Conservation (phyloP, 768 basidiomycete species). For the Rhodotorula kratochvilovae region DNA sequence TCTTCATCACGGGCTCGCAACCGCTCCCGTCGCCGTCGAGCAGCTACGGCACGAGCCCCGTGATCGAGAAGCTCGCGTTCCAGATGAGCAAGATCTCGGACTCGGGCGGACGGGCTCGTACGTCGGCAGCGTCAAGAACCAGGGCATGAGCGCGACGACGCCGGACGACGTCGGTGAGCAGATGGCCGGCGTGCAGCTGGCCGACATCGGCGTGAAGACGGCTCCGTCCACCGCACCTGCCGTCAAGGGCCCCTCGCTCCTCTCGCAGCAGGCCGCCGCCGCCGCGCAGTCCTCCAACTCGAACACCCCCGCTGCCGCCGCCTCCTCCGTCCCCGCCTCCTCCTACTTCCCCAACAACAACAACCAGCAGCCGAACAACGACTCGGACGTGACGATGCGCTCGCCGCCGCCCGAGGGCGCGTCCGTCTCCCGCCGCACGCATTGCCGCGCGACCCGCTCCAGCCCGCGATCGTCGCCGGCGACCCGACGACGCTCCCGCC, state of each 20-base stretch:
- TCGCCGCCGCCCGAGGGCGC: constrained; percentile 1
- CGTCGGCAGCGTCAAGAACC: constrained; percentile 46
- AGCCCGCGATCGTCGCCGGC: constrained; percentile 48
- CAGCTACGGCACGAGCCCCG: constrained; percentile 66
- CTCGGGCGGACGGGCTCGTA: constrained; percentile 42
- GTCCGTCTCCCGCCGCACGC: constrained; percentile 42
- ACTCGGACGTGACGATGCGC: constrained; percentile 38
- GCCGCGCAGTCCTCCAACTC: constrained; percentile 36
- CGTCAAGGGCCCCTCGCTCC: constrained; percentile 41
- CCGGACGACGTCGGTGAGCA: constrained; percentile 57
- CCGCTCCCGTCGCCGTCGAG: constrained; percentile 71
- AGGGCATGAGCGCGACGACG: constrained; percentile 44
- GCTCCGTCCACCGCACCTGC: constrained; percentile 41
- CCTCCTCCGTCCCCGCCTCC: not conserved
- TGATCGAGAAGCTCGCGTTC: constrained; percentile 81
- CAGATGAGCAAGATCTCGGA: constrained; percentile 83
- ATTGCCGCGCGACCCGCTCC: constrained; percentile 45
- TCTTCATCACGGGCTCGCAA: constrained; percentile 87
- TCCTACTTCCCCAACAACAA: not conserved
- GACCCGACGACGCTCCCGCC: constrained; percentile 52
- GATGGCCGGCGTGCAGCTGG: constrained; percentile 49
- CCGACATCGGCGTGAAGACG: constrained; percentile 37
- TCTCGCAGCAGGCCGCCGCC: constrained; percentile 44
- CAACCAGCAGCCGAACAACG: not conserved
- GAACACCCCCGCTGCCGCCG: constrained; percentile 9